phyloP scores from a whole-genome alignment of 2,329 filamentous ascomycete genomes.

The Fonsecaea monophora region DNA sequence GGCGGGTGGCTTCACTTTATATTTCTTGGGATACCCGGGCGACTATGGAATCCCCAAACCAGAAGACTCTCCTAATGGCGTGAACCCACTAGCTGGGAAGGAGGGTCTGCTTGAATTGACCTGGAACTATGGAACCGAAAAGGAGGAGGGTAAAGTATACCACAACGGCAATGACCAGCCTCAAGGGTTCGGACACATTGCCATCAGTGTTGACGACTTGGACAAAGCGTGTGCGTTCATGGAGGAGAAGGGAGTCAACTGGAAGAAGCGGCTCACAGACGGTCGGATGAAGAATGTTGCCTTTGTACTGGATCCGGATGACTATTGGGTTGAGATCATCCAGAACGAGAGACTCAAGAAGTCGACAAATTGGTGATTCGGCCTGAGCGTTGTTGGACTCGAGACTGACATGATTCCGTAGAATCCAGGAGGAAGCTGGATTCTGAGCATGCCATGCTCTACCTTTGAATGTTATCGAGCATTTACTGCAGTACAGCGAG shows the following conservation, averaged over 20 bases:
- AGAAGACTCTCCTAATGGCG: constrained; percentile 57
- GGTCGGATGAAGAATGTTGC: constrained; percentile 92
- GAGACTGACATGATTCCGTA: background rate
- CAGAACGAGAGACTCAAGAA: constrained; percentile 60
- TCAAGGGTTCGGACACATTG: constrained; percentile 94
- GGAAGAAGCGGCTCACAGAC: constrained; percentile 95
- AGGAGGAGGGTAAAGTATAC: constrained; percentile 79
- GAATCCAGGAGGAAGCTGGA: background rate
- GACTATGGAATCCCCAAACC: constrained; percentile 61
- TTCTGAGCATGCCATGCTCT: background rate
- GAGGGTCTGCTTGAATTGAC: constrained; percentile 92
- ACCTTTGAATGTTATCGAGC: background rate
- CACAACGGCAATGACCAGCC: constrained; percentile 92
- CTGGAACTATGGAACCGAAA: constrained; percentile 79
- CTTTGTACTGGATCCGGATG: constrained; percentile 78
- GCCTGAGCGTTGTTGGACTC: background rate
- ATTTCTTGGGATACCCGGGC: constrained; percentile 84
- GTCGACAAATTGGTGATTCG: constrained; percentile 48
- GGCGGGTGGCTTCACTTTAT: constrained; percentile 81
- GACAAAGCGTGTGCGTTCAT: constrained; percentile 86
- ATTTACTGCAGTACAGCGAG: background rate
- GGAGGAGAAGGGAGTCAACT: constrained; percentile 79
- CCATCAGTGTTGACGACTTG: constrained; percentile 85
- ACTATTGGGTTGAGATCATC: constrained; percentile 76
- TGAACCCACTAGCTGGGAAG: constrained; percentile 67